Percentiles rank a stretch among this genome's conserved stretches.
Conservation (phyloP, 306 rosid species). For the Medicago arabica region DNA sequence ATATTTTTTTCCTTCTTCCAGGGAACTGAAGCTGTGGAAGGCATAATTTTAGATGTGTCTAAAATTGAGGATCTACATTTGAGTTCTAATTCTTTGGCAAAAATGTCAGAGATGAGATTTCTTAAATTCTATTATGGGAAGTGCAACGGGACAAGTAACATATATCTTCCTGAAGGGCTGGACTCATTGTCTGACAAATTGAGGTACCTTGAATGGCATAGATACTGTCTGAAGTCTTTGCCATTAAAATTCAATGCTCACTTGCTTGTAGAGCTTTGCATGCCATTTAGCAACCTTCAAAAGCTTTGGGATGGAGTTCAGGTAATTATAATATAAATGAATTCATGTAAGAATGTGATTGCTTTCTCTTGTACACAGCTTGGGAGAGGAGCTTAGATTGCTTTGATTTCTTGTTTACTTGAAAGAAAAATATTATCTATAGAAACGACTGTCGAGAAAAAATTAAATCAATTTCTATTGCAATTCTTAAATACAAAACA, state of each 20-base stretch:
- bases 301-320: slow-evolving; percentile 29
- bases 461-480: too few species aligned
- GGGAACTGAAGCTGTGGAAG: slow-evolving; percentile 31
- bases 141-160: neutral
- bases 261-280: slow-evolving; percentile 37
- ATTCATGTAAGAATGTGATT: neutral
- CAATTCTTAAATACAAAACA: too few species aligned
- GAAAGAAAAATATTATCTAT: too few species aligned
- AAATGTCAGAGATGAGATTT: slow-evolving; percentile 31
- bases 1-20: neutral
- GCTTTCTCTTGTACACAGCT: too few species aligned
- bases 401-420: too few species aligned
- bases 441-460: too few species aligned
- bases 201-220: slow-evolving; percentile 34
- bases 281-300: slow-evolving; percentile 35
- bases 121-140: slow-evolving; percentile 16
- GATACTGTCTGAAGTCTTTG: slow-evolving; percentile 29
- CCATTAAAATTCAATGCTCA: slow-evolving; percentile 22
- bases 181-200: slow-evolving; percentile 32
- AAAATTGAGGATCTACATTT: slow-evolving; percentile 25
- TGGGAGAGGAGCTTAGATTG: too few species aligned
- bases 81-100: slow-evolving; percentile 29
- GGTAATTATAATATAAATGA: neutral
- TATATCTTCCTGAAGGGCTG: slow-evolving; percentile 4
- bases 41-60: slow-evolving; percentile 22